Evolutionary conservation across 2,329 filamentous ascomycete species (phyloP).

Genomic region (Colletotrichum gloeosporioides): DNA sequence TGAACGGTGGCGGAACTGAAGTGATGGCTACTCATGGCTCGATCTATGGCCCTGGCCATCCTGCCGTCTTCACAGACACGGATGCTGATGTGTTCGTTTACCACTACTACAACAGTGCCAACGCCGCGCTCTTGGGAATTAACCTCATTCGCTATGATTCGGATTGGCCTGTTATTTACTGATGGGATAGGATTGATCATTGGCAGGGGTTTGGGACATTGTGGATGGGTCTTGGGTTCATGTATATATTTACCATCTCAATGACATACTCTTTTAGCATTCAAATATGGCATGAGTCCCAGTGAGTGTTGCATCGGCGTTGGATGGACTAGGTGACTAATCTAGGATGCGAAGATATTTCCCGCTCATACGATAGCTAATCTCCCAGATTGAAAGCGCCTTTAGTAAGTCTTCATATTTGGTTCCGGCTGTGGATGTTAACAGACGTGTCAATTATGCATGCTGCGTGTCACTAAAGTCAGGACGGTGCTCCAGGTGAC

Average conservation of each 20-base stretch:
- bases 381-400: not conserved
- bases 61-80: conserved; percentile 33
- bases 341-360: not conserved
- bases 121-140: conserved; percentile 31
- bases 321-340: not conserved
- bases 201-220: not conserved
- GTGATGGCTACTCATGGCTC: conserved; percentile 31
- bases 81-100: conserved; percentile 36
- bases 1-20: conserved; percentile 33
- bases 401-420: not conserved
- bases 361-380: not conserved
- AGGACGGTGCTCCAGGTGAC: fast-evolving
- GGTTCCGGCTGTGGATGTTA: not conserved
- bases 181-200: not conserved
- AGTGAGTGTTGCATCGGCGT: not conserved
- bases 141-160: conserved; percentile 34
- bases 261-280: not conserved
- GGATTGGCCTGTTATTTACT: conserved; percentile 36
- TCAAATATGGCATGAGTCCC: not conserved
- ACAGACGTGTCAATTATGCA: not conserved
- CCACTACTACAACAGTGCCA: conserved; percentile 32
- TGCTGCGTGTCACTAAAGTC: not conserved
- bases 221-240: not conserved
- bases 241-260: not conserved
- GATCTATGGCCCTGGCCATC: conserved; percentile 35